Percentiles rank a stretch among this genome's conserved stretches.
Evolutionary conservation across 2,329 filamentous ascomycete genomes (phyloP).

Genomic region (Talaromyces sp.): DNA sequence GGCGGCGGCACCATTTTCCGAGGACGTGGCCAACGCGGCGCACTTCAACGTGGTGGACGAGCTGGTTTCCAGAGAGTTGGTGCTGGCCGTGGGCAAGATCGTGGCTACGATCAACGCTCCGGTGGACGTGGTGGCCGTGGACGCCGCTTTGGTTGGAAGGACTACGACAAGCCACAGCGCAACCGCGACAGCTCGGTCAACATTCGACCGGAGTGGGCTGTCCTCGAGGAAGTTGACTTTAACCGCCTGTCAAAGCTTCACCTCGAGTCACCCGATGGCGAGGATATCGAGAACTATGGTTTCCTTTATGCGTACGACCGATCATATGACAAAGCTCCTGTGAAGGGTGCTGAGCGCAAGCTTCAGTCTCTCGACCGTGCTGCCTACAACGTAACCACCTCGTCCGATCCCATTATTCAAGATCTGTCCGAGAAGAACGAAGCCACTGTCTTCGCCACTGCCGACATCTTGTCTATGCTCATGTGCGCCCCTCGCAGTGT

Average conservation of each 20-base stretch:
- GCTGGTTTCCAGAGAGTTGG: slow-evolving; percentile 69
- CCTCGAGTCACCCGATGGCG: slow-evolving; percentile 87
- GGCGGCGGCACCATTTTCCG: slow-evolving; percentile 88
- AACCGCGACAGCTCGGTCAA: slow-evolving; percentile 95
- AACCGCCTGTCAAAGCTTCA: slow-evolving; percentile 92
- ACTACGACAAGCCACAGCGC: slow-evolving; percentile 95
- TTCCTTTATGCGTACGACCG: slow-evolving; percentile 99
- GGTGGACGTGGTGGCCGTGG: slow-evolving; percentile 62
- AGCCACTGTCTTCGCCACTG: slow-evolving; percentile 93
- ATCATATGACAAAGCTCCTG: slow-evolving; percentile 85
- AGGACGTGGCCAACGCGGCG: slow-evolving; percentile 68
- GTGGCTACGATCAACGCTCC: slow-evolving; percentile 65
- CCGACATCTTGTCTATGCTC: slow-evolving; percentile 96
- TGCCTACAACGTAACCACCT: slow-evolving; percentile 96
- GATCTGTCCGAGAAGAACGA: slow-evolving; percentile 94
- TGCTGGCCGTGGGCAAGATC: slow-evolving; percentile 61
- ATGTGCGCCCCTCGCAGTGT: slow-evolving; percentile 97
- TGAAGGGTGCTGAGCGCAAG: slow-evolving; percentile 83
- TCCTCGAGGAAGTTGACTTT: slow-evolving; percentile 98
- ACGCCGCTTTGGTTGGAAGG: slow-evolving; percentile 94
- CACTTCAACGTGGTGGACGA: slow-evolving; percentile 65
- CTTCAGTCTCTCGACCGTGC: slow-evolving; percentile 86
- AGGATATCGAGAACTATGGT: slow-evolving; percentile 91
- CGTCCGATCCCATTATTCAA: slow-evolving; percentile 92
- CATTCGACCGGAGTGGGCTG: slow-evolving; percentile 90